Evolutionary conservation across 371 early-diverging fungal species (phyloP).

Genomic region (Blyttiomyces sp.): DNA sequence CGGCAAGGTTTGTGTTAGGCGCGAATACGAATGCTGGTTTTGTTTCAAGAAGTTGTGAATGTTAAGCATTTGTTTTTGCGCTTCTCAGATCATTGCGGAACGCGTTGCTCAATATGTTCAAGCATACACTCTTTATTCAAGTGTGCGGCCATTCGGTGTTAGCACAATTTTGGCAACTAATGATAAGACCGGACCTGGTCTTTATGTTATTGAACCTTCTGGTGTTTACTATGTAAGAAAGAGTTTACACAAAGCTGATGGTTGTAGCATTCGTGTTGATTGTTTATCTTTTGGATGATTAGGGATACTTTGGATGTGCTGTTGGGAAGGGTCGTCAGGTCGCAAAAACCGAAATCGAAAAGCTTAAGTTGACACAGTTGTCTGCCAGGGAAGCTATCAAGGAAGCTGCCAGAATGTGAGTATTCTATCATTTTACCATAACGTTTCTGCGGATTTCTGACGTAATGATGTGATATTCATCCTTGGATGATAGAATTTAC

Average conservation of each 20-base stretch:
- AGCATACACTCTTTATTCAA: slow-evolving; percentile 94
- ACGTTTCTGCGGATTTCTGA: background rate
- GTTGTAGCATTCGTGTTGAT: background rate
- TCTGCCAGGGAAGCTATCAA: slow-evolving; percentile 87
- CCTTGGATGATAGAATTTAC: slow-evolving; percentile 64
- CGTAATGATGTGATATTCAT: background rate
- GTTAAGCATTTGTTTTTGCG: too few species aligned
- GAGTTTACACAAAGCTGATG: background rate
- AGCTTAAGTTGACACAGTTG: slow-evolving; percentile 82
- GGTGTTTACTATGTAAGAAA: slow-evolving; percentile 85
- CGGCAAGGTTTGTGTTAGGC: slow-evolving; percentile 58
- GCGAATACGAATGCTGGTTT: background rate
- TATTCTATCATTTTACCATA: background rate
- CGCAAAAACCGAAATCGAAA: slow-evolving; percentile 96
- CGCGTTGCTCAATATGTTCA: slow-evolving; percentile 90
- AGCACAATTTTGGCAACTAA: slow-evolving; percentile 78
- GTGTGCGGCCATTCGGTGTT: slow-evolving; percentile 96
- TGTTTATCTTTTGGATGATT: slow-evolving; percentile 2
- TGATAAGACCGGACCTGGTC: slow-evolving; percentile 77
- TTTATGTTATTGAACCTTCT: slow-evolving; percentile 96
- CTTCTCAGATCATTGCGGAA: slow-evolving; percentile 77
- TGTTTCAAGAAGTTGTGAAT: background rate
- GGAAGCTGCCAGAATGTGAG: slow-evolving; percentile 92
- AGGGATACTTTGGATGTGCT: slow-evolving; percentile 94
- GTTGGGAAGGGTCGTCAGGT: slow-evolving; percentile 95